Evolutionary conservation across 2,329 filamentous ascomycete genomes (phyloP), one percentile per base, ranked within the genome.

Genomic region (Tolypocladium endophyticum): DNA sequence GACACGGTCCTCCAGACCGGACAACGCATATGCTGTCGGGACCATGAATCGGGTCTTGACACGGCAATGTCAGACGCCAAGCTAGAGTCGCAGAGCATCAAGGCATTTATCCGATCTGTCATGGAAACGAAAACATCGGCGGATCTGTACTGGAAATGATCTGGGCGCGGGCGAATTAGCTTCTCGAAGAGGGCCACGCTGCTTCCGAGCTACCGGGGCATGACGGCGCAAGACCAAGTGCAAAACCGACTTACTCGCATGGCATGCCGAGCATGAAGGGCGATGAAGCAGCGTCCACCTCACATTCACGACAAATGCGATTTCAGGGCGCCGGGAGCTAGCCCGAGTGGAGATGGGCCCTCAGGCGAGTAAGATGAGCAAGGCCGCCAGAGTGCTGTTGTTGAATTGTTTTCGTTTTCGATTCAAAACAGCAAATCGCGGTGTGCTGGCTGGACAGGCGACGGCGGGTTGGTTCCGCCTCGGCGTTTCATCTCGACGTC

Each of bases 1-100:
- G 84, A 91, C 59, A 76, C 80, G 52, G 83, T 89, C 23, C 84
- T 86, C 64, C 80, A 86, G 62, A 76, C 79, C 53, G 91, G 88
- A 39, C 80, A 85, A 68, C 74, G 76, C 45, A 78, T 87, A 55
- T 96, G 92, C 72, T 87, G 80, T 66, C 68, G 72, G 59, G 70
- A 69, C 58, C 67, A 67, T 35, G 72, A 72, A 59, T 66, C 71
- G 35, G 76, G 73, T 12, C 66, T 71, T 25, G 79, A 81, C 61
- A 75, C 72, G 62, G 66, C 71, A 23, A 77, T 81, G 71, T 73
- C 74, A 58, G 81, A 81, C 61, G 74, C 77, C 47, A 70, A 57
- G 14, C 52, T 63, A 14, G 73, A 72, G 57, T 77, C 77, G n/a
- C 74, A 76, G 25, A 77, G 80, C 64, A 73, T 88, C 70, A 81